Conservation (phyloP, 108 stramenopile species). For the Fistulifera solaris region DNA sequence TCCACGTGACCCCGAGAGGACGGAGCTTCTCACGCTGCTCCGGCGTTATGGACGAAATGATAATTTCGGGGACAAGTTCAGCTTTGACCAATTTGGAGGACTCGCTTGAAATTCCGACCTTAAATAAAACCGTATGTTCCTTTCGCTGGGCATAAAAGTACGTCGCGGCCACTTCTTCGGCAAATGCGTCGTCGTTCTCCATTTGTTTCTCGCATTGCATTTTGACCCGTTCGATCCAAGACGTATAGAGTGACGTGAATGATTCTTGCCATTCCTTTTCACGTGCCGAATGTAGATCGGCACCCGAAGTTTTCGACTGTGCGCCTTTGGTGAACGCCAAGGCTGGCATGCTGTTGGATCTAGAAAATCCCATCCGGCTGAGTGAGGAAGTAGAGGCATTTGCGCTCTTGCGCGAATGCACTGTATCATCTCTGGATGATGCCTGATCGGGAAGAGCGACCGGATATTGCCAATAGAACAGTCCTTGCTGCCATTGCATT, state of each 20-base stretch:
- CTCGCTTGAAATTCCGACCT: conserved; percentile 6
- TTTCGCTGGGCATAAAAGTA: conserved; percentile 31
- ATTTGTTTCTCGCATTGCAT: conserved; percentile 1
- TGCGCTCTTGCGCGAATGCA: no score
- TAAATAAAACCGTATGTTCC: conserved; percentile 26
- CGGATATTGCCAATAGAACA: no score
- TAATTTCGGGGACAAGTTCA: conserved; percentile 21
- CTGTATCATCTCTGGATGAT: no score
- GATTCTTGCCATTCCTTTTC: conserved; percentile 39
- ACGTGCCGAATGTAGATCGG: neutral
- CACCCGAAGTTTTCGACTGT: no score
- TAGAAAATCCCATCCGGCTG: no score
- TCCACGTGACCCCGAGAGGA: conserved; percentile 2
- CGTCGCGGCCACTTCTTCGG: neutral
- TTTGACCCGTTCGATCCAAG: conserved; percentile 20
- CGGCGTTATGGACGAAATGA: conserved; percentile 35
- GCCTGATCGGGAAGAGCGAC: no score
- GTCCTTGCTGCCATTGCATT: no score
- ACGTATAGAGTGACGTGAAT: conserved; percentile 26
- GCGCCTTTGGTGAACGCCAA: no score
- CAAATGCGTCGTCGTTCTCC: neutral
- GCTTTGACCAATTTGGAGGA: neutral
- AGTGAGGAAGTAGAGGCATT: no score
- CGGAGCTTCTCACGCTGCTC: conserved; percentile 22
- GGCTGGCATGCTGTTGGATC: no score